Conservation (phyloP, 2,329 filamentous ascomycete species). For the Nigrospora oryzae region DNA sequence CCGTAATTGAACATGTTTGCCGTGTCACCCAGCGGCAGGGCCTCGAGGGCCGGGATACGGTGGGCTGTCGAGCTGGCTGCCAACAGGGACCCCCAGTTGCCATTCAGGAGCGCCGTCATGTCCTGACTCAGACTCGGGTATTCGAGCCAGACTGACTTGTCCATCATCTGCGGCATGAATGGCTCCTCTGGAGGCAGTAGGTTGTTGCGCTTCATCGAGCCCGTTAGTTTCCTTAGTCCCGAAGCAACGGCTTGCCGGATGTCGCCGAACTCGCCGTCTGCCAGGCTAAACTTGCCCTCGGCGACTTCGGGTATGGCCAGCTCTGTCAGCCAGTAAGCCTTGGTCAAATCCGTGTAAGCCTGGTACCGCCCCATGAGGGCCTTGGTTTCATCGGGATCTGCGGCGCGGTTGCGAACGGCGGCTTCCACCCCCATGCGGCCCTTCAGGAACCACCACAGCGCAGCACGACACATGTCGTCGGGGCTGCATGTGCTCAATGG, state of each 20-base stretch:
- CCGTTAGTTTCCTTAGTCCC: constrained; percentile 63
- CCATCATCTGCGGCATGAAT: constrained; percentile 66
- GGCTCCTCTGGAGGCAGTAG: constrained; percentile 64
- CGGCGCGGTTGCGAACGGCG: constrained; percentile 57
- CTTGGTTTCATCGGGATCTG: constrained; percentile 43
- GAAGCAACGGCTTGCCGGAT: constrained; percentile 49
- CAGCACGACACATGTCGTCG: constrained; percentile 61
- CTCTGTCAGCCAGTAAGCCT: constrained; percentile 73
- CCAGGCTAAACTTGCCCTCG: constrained; percentile 29
- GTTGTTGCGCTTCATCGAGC: constrained; percentile 78
- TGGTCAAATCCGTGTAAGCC: constrained; percentile 77
- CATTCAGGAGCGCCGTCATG: constrained; percentile 61
- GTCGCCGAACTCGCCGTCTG: constrained; percentile 39
- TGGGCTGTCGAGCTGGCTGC: constrained; percentile 36
- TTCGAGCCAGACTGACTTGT: constrained; percentile 73
- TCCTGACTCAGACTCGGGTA: constrained; percentile 70
- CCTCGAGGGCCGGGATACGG: constrained; percentile 50
- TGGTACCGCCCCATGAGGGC: constrained; percentile 57
- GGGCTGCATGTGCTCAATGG: constrained; percentile 56
- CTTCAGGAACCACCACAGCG: constrained; percentile 83
- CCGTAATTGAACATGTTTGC: constrained; percentile 69
- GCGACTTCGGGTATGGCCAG: constrained; percentile 42
- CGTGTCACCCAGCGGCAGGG: constrained; percentile 71
- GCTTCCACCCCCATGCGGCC: constrained; percentile 70
- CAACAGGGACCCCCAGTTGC: constrained; percentile 43